Base-by-base conservation (phyloP, 192 early-diverging fungal genomes). In the Coemansia sp. region DNA sequence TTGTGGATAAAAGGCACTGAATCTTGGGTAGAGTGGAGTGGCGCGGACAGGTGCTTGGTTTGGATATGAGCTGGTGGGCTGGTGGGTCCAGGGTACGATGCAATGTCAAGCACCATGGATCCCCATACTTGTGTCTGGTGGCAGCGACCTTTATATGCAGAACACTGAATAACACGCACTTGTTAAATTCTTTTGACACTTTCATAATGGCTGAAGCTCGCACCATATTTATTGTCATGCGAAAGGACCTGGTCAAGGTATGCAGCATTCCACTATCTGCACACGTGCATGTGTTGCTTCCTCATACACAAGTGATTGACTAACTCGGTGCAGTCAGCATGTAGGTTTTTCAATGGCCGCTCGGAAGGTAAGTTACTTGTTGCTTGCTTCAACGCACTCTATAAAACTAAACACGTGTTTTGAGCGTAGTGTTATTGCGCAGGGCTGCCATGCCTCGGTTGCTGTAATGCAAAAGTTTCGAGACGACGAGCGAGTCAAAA, bases 211-310 rank as follows among this genome's bases (percentile, higher is more conserved):
- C 73, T n/a, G 87, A 91, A 29, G 87, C 86, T 15, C 80, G 89
- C 50, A 90, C 88, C 23, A 89, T 93, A 84, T 93, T 87, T 59
- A 85, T 93, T 62, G 86, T 92, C 43, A 83, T 93, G 60, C 83
- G 92, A 27, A 90, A 90, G 66, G 92, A 93, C 63, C 76, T 93
- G 5, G 75, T 82, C 45, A 90, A 91, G 83, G 90, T 89, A 76
- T 41, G 52, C 43, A 27, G 29, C 60, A 53, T 23, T 29, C 25
- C 23, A 12, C 51, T 45, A 45, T 19, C 48, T 19, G 48, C 19
- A n/a, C 48, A 5, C 19, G 15, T 51, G 49, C 39, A 55, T 35
- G 25, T 25, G 22, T 23, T 14, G 25, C 48, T n/a, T 12, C 41
- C 41, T 9, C 4, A 12, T 45, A 5, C 14, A 3, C 6, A 45